Percentiles rank a stretch among this genome's conserved stretches.
phyloP scores from a whole-genome alignment of 345 rosid genomes.

The Salix udensis region DNA sequence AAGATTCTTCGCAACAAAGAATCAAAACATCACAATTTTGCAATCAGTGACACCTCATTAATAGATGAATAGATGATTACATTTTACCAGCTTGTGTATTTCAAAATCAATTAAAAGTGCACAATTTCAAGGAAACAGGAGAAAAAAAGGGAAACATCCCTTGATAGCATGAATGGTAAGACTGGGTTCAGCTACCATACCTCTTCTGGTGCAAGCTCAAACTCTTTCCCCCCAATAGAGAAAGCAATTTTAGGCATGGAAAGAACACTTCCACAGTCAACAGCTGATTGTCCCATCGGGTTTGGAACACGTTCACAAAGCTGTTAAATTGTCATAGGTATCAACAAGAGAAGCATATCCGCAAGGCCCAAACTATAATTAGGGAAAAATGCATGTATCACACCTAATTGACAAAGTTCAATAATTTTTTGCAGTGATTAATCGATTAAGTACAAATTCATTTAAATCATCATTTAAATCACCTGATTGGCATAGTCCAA shows the following conservation, averaged over 20 bases:
- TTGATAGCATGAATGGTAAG: not conserved
- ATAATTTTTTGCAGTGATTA: not conserved
- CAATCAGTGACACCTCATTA: not conserved
- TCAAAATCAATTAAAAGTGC: not conserved
- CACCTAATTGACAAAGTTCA: not conserved
- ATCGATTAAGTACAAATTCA: not conserved
- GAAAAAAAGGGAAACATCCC: not conserved
- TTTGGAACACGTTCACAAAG: slow-evolving; percentile 29
- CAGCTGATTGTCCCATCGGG: slow-evolving; percentile 23
- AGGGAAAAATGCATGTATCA: not conserved
- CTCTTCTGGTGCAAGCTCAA: slow-evolving; percentile 24
- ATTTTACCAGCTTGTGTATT: not conserved
- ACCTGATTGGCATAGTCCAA: slow-evolving; percentile 21
- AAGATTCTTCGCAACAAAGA: not conserved
- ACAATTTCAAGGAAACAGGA: not conserved
- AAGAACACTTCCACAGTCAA: slow-evolving; percentile 24
- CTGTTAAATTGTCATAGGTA: not conserved
- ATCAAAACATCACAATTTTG: not conserved
- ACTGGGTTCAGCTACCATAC: slow-evolving; percentile 4
- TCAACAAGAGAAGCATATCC: not conserved
- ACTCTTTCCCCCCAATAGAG: slow-evolving; percentile 22
- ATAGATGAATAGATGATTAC: not conserved
- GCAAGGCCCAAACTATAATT: not conserved
- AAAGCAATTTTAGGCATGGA: slow-evolving; percentile 27
- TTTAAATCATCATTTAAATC: not conserved